A percentile compares a stretch with the other conserved stretches of the same genome.
Evolutionary conservation across 805 yeast species (phyloP).

Genomic region (Ascoidea asiatica): DNA sequence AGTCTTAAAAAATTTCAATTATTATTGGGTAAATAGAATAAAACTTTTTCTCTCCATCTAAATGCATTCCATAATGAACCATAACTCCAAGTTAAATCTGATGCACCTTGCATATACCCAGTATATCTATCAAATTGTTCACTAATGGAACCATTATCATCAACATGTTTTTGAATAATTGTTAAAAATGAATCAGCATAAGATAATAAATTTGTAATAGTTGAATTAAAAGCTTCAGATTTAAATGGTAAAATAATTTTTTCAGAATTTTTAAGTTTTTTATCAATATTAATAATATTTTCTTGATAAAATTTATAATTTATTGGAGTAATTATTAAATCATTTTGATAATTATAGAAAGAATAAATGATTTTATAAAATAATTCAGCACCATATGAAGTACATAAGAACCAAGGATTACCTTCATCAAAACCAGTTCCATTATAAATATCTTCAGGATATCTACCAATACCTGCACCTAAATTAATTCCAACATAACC

Average conservation of each 20-base stretch:
- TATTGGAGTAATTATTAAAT: conserved; percentile 26
- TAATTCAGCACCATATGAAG: conserved; percentile 55
- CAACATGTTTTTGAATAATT: conserved; percentile 45
- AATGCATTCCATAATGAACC: conserved; percentile 61
- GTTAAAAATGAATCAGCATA: conserved; percentile 58
- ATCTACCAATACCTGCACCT: conserved; percentile 55
- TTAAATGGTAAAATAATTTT: conserved; percentile 16
- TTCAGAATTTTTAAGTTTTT: conserved; percentile 1
- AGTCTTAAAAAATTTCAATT: neutral
- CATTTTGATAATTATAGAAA: conserved; percentile 23
- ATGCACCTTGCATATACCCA: conserved; percentile 85
- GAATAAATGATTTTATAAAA: conserved; percentile 41
- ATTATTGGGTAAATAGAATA: conserved; percentile 11
- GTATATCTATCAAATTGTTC: conserved; percentile 76
- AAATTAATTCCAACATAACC: conserved; percentile 23
- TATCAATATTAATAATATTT: conserved; percentile 13
- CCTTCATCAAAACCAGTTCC: conserved; percentile 51
- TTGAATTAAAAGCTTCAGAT: conserved; percentile 28
- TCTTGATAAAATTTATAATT: conserved; percentile 20
- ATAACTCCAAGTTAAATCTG: conserved; percentile 83
- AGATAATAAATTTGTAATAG: conserved; percentile 31
- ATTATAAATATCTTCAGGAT: conserved; percentile 67
- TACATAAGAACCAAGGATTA: conserved; percentile 75
- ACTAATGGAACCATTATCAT: conserved; percentile 58
- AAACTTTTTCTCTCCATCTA: conserved; percentile 43